These are phyloP conservation scores for Acanthamoeba royreba DNA, from an alignment of 208 protist genomes.

Conservation along the genomic window DNA sequence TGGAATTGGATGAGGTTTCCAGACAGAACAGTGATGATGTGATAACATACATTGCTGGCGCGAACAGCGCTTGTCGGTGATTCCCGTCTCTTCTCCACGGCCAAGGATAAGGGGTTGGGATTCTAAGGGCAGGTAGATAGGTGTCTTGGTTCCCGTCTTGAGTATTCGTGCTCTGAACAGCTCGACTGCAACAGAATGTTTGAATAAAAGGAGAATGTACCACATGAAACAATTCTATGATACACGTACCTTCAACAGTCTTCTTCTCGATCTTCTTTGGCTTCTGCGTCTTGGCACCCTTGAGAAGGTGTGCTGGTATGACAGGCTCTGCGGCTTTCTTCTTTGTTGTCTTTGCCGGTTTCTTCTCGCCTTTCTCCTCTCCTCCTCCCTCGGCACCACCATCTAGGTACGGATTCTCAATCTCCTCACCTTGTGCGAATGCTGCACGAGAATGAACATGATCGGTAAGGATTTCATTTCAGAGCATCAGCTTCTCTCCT, in stretches of 20 bases:
- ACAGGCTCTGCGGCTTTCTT: background rate
- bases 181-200: background rate
- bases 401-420: background rate
- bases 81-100: background rate
- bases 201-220: background rate
- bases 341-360: background rate
- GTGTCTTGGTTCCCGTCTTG: background rate
- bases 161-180: constrained; percentile 23
- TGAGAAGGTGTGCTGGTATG: background rate
- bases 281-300: background rate
- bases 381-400: background rate
- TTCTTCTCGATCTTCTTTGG: background rate
- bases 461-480: too few species aligned
- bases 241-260: background rate
- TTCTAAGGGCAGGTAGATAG: constrained; percentile 30
- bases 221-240: background rate
- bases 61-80: constrained; percentile 46
- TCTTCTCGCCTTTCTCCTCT: background rate
- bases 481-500: too few species aligned
- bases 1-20: background rate
- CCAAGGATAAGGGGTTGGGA: background rate
- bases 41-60: background rate
- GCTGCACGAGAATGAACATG: too few species aligned
- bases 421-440: background rate
- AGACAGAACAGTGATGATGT: background rate